Evolutionary conservation across 768 basidiomycete species (phyloP), one percentile per base, ranked within the genome.

Genomic region (Hygrophoropsis aurantiaca): DNA sequence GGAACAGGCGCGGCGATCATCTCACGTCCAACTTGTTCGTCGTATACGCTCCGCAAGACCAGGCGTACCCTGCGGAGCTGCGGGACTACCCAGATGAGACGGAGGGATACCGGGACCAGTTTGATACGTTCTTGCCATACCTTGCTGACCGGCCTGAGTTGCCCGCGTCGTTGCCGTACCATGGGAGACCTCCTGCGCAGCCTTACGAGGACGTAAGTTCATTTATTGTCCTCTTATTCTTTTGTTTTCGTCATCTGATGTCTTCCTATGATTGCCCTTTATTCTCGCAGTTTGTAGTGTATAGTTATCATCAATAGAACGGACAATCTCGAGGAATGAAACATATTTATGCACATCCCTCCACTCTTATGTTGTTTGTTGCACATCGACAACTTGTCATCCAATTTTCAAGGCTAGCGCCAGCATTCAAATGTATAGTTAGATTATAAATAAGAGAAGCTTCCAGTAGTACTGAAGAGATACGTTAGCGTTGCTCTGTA

Each of bases 1-100:
- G 87, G 87, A 90, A 90, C 53, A 59, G 75, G n/a, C 79, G 86
- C 2, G 87, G 87, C 0, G 87, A 90, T 59, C 79, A 87, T 54
- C 73, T 85, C 41, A 84, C 82, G 18, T 43, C 61, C 18, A 64
- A 70, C 16, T 73, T 74, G 39, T 82, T 68, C 54, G 70, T 87
- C 52, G 85, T 90, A 24, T 87, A 82, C 46, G 85, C 84, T 7
- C 87, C 87, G 1, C 64, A 60, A 0, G 63, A 72, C 7, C 61
- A 64, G 38, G 73, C 75, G n/a, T 82, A 81, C 54, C 87, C 87
- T 1, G 51, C 58, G 0, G 87, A 90, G 8, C 70, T 90, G 20
- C 64, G 67, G 34, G 65, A 73, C 1, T 87, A 89, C 53, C 87
- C 87, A 1, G 58, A 64, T 1, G 74, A 76, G 51, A 64, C 65